phyloP scores from a whole-genome alignment of 495 filamentous ascomycete species.

The Penicillium turbatum region DNA sequence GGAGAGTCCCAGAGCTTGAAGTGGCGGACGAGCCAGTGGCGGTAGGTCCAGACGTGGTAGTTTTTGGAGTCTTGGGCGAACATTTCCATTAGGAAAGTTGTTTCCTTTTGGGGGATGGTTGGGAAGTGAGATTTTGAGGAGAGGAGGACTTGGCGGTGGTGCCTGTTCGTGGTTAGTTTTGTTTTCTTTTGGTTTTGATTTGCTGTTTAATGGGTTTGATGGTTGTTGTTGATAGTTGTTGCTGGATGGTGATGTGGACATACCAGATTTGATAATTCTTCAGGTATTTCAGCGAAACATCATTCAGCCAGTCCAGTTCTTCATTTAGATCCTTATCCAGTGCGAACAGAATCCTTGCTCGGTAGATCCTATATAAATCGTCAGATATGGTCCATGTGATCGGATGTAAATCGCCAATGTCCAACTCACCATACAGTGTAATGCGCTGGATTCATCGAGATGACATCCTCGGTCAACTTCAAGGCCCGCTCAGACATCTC shows the following conservation, averaged over 20 bases:
- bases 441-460: conserved; percentile 88
- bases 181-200: not conserved
- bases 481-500: conserved; percentile 77
- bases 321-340: conserved; percentile 60
- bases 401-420: not conserved
- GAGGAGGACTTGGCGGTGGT: conserved; percentile 85
- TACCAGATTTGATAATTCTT: conserved; percentile 99
- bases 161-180: conserved; percentile 46
- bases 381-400: conserved; percentile 7
- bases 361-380: conserved; percentile 62
- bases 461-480: conserved; percentile 81
- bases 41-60: conserved; percentile 97
- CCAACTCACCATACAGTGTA: conserved; percentile 84
- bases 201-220: not conserved
- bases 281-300: conserved; percentile 71
- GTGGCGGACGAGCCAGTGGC: conserved; percentile 85
- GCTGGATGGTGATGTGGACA: not conserved
- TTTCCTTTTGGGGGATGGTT: conserved; percentile 55
- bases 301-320: conserved; percentile 83
- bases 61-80: conserved; percentile 88
- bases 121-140: conserved; percentile 53
- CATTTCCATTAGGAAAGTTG: conserved; percentile 72
- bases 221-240: not conserved
- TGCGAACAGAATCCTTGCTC: conserved; percentile 68
- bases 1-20: conserved; percentile 65